These are phyloP conservation scores for Kuraishia piskuri DNA, from an alignment of 805 yeast species.

Conservation along the genomic window DNA sequence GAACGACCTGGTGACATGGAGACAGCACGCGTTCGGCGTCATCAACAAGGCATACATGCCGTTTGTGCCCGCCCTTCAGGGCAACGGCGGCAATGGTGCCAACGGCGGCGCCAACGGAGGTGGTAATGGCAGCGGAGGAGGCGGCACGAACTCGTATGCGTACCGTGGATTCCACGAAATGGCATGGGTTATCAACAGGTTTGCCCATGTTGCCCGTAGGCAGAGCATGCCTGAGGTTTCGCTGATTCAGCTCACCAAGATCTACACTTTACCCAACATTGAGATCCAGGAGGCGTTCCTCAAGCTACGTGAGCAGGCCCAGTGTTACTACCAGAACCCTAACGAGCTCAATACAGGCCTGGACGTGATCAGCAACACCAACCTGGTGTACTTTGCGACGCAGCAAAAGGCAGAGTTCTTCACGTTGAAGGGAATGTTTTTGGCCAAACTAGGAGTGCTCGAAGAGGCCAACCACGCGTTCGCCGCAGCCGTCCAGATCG, in stretches of 20 bases:
- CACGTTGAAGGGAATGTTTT: slow-evolving; percentile 95
- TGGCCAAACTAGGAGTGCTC: slow-evolving; percentile 79
- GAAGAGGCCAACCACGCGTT: slow-evolving; percentile 98
- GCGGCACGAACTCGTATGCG: slow-evolving; percentile 64
- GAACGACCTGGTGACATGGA: slow-evolving; percentile 97
- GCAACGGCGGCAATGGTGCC: slow-evolving; percentile 39
- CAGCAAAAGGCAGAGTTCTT: slow-evolving; percentile 98
- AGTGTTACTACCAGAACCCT: slow-evolving; percentile 90
- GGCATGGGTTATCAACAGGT: slow-evolving; percentile 97
- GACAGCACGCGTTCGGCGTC: slow-evolving; percentile 96
- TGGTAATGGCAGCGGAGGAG: slow-evolving; percentile 41
- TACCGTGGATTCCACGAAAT: slow-evolving; percentile 97
- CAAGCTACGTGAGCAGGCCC: slow-evolving; percentile 93
- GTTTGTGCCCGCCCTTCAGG: slow-evolving; percentile 77
- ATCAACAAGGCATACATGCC: slow-evolving; percentile 93
- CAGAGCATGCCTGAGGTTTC: slow-evolving; percentile 97
- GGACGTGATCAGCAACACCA: slow-evolving; percentile 95
- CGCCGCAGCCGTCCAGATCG: slow-evolving; percentile 96
- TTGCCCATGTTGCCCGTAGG: slow-evolving; percentile 97
- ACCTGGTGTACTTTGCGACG: slow-evolving; percentile 90
- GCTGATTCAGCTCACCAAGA: slow-evolving; percentile 83
- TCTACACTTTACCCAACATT: slow-evolving; percentile 91
- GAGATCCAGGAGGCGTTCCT: slow-evolving; percentile 97
- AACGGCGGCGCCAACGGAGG: slow-evolving; percentile 37
- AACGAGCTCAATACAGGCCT: slow-evolving; percentile 89